Evolutionary conservation across 2,329 filamentous ascomycete genomes (phyloP), one percentile per base, ranked within the genome.

Genomic region (Graphium sp.): DNA sequence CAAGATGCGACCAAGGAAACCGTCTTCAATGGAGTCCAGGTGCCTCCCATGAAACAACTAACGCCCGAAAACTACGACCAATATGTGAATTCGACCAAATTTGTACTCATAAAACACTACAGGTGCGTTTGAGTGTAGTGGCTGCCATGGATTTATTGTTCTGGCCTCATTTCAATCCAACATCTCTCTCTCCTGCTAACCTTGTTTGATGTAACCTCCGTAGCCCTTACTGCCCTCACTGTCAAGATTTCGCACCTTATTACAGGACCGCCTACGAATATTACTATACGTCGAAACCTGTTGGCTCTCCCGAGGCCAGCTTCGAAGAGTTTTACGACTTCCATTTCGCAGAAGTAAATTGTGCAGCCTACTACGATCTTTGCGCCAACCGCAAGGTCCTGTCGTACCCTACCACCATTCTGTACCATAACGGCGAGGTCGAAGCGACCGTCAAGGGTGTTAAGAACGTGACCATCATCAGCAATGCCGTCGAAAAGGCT

Each of bases 221-320:
- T 33, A 72, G 67, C 41, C 67, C 67, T 8, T 69, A 58, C 38
- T 73, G 67, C 51, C 64, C 63, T 26, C 83, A 93, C 51, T 94
- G 85, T 56, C 65, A 66, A 47, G 60, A 66, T 28, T 80, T 83
- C 44, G 83, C 81, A 29, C 89, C 89, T 6, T 75, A 71, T 28
- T 94, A 73, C 62, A 84, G 95, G 53, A 94, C 85, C 5, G 53
- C 87, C 10, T 93, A 95, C 61, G 89, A 98, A 56, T 94, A 75
- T 52, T 98, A 94, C 58, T 60, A 82, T 56, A 94, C 85, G 21
- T 89, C 82, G 21, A 75, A 83, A 42, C 76, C 78, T 11, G 41
- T 59, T 55, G 39, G 66, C 56, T 53, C 65, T 55, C 41, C 60
- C 48, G 37, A 69, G 54, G 55, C 62, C 22, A 52, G 55, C 17